Evolutionary conservation across 495 filamentous ascomycete genomes (phyloP), one percentile per base, ranked within the genome.

Genomic region (Antarctomyces pellizariae): DNA sequence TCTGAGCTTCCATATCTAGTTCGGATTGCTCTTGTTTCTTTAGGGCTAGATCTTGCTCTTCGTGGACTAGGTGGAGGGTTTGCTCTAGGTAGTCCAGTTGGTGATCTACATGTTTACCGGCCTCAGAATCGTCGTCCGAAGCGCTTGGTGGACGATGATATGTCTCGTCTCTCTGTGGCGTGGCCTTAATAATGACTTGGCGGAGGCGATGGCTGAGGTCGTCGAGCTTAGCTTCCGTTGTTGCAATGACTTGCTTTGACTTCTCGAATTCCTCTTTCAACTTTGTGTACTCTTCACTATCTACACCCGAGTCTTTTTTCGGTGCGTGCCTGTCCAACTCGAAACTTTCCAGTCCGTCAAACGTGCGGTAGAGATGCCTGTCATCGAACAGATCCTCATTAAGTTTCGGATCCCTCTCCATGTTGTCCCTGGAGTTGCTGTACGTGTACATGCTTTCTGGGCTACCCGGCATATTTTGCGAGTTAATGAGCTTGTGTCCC

Each of bases 311-410:
- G 10, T 15, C 25, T 29, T 2, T 16, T 11, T 10, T 19, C 26
- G 11, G 32, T 27, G 10, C 17, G 31, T 6, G 25, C n/a, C n/a
- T n/a, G 23, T 12, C 23, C 33, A 21, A 25, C 5, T 6, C 23
- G 9, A 20, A 16, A 21, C 1, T 28, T 15, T 7, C 29, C 9
- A 7, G 4, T n/a, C 13, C 19, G 33, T 89, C 75, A 1, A 72
- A 58, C 2, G 65, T 59, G 26, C 62, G 58, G 38, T 91, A 91
- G 16, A 83, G 54, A 43, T 69, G 83, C 32, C 71, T 58, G 31
- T 89, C 77, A 36, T 89, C 76, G 37, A 84, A 86, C 7, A 63
- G 60, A 28, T 64, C 48, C 2, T 61, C 57, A 3, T 56, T 53
- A 17, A 44, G 43, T n/a, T 9, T 43, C 43, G 19, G 56, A 45